Percentiles rank a stretch among this genome's conserved stretches.
Conservation (phyloP, 1,284 basidiomycete genomes). For the Pulchroboletus neoregius region DNA sequence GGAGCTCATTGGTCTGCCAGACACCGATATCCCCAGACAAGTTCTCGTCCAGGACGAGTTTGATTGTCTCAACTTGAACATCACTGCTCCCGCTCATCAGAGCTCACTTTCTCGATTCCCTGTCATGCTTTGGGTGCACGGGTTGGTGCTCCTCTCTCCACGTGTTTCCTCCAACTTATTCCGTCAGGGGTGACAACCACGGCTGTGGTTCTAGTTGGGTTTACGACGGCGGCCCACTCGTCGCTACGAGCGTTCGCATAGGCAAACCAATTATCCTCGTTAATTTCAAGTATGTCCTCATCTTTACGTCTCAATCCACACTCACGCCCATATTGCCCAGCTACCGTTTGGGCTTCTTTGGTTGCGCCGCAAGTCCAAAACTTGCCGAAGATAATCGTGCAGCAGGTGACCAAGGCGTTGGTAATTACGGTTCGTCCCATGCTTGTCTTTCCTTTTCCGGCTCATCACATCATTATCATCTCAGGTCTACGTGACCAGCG, state of each 20-base stretch:
- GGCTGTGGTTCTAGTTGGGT: slow-evolving; percentile 74
- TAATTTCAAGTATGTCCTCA: slow-evolving; percentile 62
- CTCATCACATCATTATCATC: slow-evolving; percentile 6
- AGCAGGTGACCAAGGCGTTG: slow-evolving; percentile 64
- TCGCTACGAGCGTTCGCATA: slow-evolving; percentile 57
- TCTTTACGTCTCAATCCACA: slow-evolving; percentile 19
- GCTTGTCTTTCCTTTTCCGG: neutral
- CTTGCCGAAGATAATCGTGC: slow-evolving; percentile 61
- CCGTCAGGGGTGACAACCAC: slow-evolving; percentile 57
- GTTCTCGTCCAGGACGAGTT: slow-evolving; percentile 64
- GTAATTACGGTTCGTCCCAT: slow-evolving; percentile 60
- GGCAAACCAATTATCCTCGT: slow-evolving; percentile 66
- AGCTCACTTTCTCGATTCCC: slow-evolving; percentile 51
- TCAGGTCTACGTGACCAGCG: slow-evolving; percentile 68
- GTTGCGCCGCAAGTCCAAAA: slow-evolving; percentile 61
- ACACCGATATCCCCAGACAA: slow-evolving; percentile 51
- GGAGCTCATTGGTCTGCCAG: slow-evolving; percentile 55
- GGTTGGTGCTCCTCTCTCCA: slow-evolving; percentile 41
- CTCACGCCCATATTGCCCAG: slow-evolving; percentile 35
- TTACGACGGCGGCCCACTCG: slow-evolving; percentile 66
- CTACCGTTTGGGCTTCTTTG: slow-evolving; percentile 71
- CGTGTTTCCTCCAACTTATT: slow-evolving; percentile 14
- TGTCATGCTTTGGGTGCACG: slow-evolving; percentile 78
- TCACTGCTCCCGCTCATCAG: slow-evolving; percentile 62
- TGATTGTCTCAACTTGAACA: slow-evolving; percentile 72